Conservation (phyloP, 2,329 filamentous ascomycete species). For the Trichoderma endophyticum region DNA sequence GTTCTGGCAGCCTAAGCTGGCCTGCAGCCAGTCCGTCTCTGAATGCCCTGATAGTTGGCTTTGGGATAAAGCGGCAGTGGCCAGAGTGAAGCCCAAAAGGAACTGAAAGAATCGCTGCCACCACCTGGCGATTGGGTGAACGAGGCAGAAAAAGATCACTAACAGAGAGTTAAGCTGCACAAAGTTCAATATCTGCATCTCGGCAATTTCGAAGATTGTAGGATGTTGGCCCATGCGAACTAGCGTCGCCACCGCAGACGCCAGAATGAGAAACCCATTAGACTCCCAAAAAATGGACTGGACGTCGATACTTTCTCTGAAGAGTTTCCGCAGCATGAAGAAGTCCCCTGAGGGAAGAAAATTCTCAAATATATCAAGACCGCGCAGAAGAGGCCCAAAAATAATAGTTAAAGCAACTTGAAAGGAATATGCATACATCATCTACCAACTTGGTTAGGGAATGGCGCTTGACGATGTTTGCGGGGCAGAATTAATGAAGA, state of each 20-base stretch:
- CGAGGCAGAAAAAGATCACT: background rate
- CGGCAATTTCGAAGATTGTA: background rate
- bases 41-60: background rate
- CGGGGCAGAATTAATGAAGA: background rate
- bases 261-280: background rate
- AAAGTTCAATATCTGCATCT: background rate
- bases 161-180: background rate
- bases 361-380: background rate
- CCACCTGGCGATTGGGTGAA: background rate
- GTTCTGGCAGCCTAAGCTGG: background rate
- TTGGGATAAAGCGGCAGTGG: background rate
- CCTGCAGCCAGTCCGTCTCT: background rate
- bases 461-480: background rate
- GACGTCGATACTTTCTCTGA: background rate
- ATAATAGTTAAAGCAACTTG: background rate
- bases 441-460: background rate
- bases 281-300: conserved; percentile 11
- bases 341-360: background rate
- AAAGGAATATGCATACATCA: background rate
- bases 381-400: background rate
- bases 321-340: background rate
- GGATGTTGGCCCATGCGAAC: background rate
- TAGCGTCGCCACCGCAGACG: background rate
- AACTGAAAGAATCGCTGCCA: background rate
- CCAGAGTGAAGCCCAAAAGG: background rate